A percentile compares a stretch with the other conserved stretches of the same genome.
Evolutionary conservation across 2,329 filamentous ascomycete genomes (phyloP).

Genomic region (Orbilia blumenaviensis): DNA sequence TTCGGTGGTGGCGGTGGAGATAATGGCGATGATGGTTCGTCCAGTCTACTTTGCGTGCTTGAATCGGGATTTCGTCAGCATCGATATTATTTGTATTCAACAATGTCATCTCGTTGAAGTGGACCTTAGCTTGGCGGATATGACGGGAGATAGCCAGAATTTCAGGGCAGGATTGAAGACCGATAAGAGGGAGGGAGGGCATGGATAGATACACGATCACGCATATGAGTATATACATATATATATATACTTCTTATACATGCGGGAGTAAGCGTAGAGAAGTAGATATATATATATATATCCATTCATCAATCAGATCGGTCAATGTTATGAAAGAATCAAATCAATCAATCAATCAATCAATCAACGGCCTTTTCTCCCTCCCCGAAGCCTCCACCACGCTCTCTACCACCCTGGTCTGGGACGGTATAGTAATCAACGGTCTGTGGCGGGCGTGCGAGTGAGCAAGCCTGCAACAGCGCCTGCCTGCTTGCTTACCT

Average conservation of each 20-base stretch:
- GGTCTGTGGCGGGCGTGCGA: not conserved
- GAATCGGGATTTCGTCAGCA: not conserved
- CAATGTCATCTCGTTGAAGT: not conserved
- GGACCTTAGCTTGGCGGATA: not conserved
- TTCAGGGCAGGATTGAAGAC: not conserved
- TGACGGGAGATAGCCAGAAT: not conserved
- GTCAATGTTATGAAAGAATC: too few species aligned
- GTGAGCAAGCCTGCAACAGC: constrained; percentile 10
- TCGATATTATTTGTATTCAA: not conserved
- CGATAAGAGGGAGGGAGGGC: not conserved
- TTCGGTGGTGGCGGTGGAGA: not conserved
- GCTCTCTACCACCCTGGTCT: too few species aligned
- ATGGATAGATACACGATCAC: too few species aligned
- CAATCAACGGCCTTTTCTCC: too few species aligned
- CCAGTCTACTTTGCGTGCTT: not conserved
- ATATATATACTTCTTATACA: not conserved
- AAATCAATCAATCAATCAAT: too few species aligned
- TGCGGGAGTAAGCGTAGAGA: not conserved
- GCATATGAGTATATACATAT: not conserved
- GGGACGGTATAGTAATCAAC: constrained; percentile 9
- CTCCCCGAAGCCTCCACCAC: too few species aligned
- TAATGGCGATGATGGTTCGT: not conserved
- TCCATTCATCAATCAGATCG: not conserved
- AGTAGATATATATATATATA: not conserved
- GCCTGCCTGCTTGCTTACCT: constrained; percentile 7